Base-by-base conservation (phyloP, 192 early-diverging fungal genomes). In the Entomortierella parvispora region DNA sequence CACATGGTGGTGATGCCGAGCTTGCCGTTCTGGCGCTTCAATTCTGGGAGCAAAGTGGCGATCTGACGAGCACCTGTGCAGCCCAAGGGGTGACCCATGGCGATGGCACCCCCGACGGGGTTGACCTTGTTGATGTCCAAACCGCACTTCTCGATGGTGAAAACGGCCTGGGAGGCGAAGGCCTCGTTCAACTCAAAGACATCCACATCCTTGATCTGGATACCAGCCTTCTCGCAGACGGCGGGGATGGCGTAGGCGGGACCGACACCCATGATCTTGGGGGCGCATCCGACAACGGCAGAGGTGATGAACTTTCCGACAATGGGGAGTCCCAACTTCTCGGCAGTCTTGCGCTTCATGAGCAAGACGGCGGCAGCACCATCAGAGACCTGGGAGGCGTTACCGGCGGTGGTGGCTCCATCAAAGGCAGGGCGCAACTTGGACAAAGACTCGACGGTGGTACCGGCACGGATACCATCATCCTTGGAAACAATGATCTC, bases 51-150 rank as follows among this genome's bases (percentile, higher is more conserved):
- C 33, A 99, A 83, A 18, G 97, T 99, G 26, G 96, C 93, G 76
- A 99, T 90, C 83, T 98, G 97, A 68, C 97, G 91, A 11, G 97
- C 96, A 80, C 97, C 96, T 34, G 96, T 98, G 81, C 88, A 89
- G 55, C 95, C 93, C 70, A 94, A 80, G 32, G 74, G 58, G 81
- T 99, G 97, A 64, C 97, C 97, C 65, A 98, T 89, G 28, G 97
- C 95, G 62, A 99, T 99, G 37, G 97, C 97, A 68, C 97, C 97
- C 63, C 97, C 97, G 89, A 95, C 93, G 49, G 95, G 95, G 86
- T 99, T 99, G 78, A 98, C 95, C 90, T 95, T 97, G 61, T 93
- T 89, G 78, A 91, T 75, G 68, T 89, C 86, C 56, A 99, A 91
- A 26, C 89, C 90, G 43, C 96, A 90, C 80, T 94, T 93, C 81